A percentile compares a stretch with the other conserved stretches of the same genome.
phyloP scores from a whole-genome alignment of 345 rosid genomes.

The Murraya koenigii region DNA sequence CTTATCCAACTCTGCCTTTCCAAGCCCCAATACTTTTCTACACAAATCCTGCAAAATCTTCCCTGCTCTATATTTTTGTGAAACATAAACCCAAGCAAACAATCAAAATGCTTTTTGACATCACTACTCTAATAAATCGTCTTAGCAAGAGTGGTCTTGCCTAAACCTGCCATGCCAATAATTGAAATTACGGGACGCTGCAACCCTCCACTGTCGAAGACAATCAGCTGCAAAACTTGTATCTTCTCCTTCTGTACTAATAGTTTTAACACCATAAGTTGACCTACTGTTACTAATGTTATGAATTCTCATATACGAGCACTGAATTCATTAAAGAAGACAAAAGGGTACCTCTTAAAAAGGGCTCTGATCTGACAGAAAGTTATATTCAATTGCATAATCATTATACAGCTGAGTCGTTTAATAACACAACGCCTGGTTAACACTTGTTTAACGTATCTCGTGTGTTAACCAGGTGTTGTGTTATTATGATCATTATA shows the following conservation, averaged over 20 bases:
- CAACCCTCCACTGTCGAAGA: conserved; percentile 10
- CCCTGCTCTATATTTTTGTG: conserved; percentile 5
- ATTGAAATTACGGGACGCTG: conserved; percentile 13
- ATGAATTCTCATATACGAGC: conserved; percentile 10
- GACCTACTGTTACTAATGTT: conserved; percentile 10
- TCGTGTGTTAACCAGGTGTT: too few species aligned
- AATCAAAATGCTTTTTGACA: conserved; percentile 13
- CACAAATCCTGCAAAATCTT: conserved; percentile 20
- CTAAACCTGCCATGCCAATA: conserved; percentile 20
- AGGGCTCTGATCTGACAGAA: neutral
- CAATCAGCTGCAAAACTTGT: neutral
- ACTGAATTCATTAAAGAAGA: conserved; percentile 11
- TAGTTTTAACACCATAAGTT: conserved; percentile 21
- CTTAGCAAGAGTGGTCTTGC: conserved; percentile 20
- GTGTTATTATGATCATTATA: too few species aligned
- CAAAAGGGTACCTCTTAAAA: conserved; percentile 1
- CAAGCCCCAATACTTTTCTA: conserved; percentile 1
- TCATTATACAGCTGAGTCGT: too few species aligned
- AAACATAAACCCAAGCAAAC: conserved; percentile 16
- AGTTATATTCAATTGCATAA: too few species aligned
- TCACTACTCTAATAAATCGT: conserved; percentile 17
- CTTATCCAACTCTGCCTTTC: conserved; percentile 9
- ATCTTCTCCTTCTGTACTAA: conserved; percentile 5
- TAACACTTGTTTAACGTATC: too few species aligned
- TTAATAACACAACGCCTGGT: too few species aligned